phyloP scores from a whole-genome alignment of 73 alveolate genomes.

The Effrenium voratum region DNA sequence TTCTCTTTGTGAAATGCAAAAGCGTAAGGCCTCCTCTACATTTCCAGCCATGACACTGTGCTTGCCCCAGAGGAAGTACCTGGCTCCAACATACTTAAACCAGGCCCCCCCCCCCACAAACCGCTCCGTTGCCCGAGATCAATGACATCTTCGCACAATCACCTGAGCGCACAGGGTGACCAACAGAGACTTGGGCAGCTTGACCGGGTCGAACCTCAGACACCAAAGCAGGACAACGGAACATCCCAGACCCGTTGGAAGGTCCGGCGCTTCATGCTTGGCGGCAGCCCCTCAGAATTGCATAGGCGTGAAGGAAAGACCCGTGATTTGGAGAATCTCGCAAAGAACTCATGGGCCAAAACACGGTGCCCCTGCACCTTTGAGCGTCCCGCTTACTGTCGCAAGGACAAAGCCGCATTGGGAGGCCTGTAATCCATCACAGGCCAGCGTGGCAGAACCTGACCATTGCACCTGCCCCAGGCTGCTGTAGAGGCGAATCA shows the following conservation, averaged over 20 bases:
- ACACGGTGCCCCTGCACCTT: neutral
- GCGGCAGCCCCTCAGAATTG: neutral
- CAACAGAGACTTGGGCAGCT: conserved; percentile 73
- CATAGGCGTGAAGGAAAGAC: neutral
- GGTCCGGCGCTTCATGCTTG: neutral
- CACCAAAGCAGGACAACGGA: neutral
- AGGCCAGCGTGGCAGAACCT: neutral
- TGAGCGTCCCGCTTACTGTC: conserved; percentile 8
- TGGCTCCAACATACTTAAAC: neutral
- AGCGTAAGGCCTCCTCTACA: conserved; percentile 31
- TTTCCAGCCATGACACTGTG: conserved; percentile 70
- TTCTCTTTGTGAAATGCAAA: neutral
- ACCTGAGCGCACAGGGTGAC: conserved; percentile 35
- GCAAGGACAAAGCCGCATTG: conserved; percentile 59
- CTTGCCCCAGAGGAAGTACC: conserved; percentile 90
- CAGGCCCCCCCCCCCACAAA: neutral
- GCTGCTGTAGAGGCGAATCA: conserved; percentile 47
- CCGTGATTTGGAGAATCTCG: neutral
- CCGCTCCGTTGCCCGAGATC: neutral
- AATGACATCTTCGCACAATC: neutral
- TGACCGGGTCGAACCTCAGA: conserved; percentile 49
- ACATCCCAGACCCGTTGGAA: neutral
- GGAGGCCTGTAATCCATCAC: neutral
- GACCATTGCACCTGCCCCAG: conserved; percentile 36
- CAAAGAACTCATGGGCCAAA: neutral